Conservation (phyloP, 2,329 filamentous ascomycete species). For the Phoma sp. region DNA sequence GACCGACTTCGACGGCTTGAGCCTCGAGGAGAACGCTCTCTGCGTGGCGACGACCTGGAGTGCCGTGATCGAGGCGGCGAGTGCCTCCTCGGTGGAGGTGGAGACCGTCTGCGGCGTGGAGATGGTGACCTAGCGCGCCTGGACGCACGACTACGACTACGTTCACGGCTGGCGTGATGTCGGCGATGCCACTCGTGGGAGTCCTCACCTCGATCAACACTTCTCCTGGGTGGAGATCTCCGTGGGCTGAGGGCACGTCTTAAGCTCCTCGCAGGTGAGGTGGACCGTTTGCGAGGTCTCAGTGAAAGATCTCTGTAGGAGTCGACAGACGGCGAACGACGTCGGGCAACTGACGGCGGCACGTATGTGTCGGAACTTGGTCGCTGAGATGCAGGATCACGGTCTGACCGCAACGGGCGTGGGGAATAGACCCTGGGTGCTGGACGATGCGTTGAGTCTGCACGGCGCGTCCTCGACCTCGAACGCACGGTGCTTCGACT, state of each 20-base stretch:
- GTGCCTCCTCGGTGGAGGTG: constrained; percentile 28
- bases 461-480: constrained; percentile 40
- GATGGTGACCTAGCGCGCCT: constrained; percentile 42
- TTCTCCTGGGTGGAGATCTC: constrained; percentile 38
- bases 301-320: constrained; percentile 44
- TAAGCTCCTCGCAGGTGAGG: constrained; percentile 38
- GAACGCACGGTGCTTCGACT: constrained; percentile 47
- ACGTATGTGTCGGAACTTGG: constrained; percentile 47
- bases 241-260: constrained; percentile 38
- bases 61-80: constrained; percentile 32
- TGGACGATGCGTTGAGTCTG: constrained; percentile 37
- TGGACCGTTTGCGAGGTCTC: constrained; percentile 40
- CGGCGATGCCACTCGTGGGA: constrained; percentile 29
- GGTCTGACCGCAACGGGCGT: constrained; percentile 36
- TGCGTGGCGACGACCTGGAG: constrained; percentile 25
- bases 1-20: constrained; percentile 41
- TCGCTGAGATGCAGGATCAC: constrained; percentile 41
- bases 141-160: constrained; percentile 35
- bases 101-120: constrained; percentile 38
- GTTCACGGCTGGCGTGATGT: constrained; percentile 22
- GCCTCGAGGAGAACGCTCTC: constrained; percentile 33
- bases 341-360: constrained; percentile 38
- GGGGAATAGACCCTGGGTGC: constrained; percentile 42
- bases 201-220: constrained; percentile 30
- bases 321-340: constrained; percentile 51